These are phyloP conservation scores for Endocalyx cinctus DNA, from an alignment of 2,329 filamentous ascomycete genomes.

Conservation along the genomic window DNA sequence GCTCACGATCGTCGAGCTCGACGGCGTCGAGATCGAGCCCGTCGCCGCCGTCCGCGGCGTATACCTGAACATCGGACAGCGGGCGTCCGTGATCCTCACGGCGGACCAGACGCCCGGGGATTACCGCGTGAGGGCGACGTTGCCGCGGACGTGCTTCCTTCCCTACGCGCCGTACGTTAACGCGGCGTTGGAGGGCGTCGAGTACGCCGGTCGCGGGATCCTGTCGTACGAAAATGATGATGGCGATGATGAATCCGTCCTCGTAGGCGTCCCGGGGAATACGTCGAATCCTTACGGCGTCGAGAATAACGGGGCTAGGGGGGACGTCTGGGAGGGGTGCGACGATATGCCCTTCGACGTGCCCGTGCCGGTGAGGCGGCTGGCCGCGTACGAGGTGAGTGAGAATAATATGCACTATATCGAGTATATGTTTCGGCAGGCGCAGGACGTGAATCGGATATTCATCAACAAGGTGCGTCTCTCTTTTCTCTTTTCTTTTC, in stretches of 20 bases:
- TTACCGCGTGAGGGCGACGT: slow-evolving; percentile 32
- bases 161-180: slow-evolving; percentile 29
- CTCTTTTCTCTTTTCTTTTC: not conserved
- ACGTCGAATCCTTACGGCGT: slow-evolving; percentile 26
- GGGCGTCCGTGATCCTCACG: slow-evolving; percentile 31
- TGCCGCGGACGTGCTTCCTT: slow-evolving; percentile 29
- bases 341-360: slow-evolving; percentile 31
- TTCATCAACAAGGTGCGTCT: slow-evolving; percentile 30
- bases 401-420: slow-evolving; percentile 28
- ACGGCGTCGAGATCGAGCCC: slow-evolving; percentile 34
- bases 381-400: slow-evolving; percentile 24
- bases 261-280: slow-evolving; percentile 21
- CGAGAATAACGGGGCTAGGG: slow-evolving; percentile 21
- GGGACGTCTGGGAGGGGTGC: slow-evolving; percentile 29
- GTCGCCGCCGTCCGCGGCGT: slow-evolving; percentile 27
- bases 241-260: slow-evolving; percentile 5
- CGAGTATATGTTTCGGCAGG: slow-evolving; percentile 30
- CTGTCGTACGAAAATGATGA: slow-evolving; percentile 26
- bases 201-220: slow-evolving; percentile 24
- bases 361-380: slow-evolving; percentile 25
- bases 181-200: slow-evolving; percentile 21
- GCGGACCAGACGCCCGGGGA: slow-evolving; percentile 27
- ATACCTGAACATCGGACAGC: slow-evolving; percentile 35
- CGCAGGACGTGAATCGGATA: slow-evolving; percentile 31
- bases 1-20: slow-evolving; percentile 34